phyloP scores from a whole-genome alignment of 2,329 filamentous ascomycete species.

The Aureobasidium leucospermi region DNA sequence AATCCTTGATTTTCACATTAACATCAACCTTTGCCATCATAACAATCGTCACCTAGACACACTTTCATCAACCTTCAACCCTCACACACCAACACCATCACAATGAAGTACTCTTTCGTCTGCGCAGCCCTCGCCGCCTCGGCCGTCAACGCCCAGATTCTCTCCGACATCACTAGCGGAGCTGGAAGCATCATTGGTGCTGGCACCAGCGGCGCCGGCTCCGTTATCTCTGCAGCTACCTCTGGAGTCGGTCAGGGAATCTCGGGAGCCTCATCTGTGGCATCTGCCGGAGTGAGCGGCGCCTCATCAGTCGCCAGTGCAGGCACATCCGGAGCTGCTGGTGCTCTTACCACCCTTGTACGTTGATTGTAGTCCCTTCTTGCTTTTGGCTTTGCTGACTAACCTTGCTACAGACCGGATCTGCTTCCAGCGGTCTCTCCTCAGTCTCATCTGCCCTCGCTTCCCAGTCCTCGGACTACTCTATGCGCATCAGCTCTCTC shows the following conservation, averaged over 20 bases:
- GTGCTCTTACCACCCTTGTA: not conserved
- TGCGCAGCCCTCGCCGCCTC: constrained; percentile 10
- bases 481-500: not conserved
- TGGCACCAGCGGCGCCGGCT: not conserved
- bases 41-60: not conserved
- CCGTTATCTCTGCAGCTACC: not conserved
- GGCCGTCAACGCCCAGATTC: not conserved
- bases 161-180: constrained; percentile 1
- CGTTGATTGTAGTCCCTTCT: no score
- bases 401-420: not conserved
- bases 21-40: not conserved
- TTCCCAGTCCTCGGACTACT: not conserved
- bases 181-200: not conserved
- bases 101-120: constrained; percentile 11
- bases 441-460: not conserved
- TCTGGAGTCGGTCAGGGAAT: not conserved
- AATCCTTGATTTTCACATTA: not conserved
- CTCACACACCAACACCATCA: constrained; percentile 1
- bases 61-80: not conserved
- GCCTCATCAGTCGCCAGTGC: constrained; percentile 2
- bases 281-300: not conserved
- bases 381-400: no score
- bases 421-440: not conserved
- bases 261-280: constrained; percentile 6
- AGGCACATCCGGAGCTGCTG: not conserved